A percentile compares a stretch with the other conserved stretches of the same genome.
phyloP scores from a whole-genome alignment of 495 filamentous ascomycete species.

The Aspergillus indologenus region DNA sequence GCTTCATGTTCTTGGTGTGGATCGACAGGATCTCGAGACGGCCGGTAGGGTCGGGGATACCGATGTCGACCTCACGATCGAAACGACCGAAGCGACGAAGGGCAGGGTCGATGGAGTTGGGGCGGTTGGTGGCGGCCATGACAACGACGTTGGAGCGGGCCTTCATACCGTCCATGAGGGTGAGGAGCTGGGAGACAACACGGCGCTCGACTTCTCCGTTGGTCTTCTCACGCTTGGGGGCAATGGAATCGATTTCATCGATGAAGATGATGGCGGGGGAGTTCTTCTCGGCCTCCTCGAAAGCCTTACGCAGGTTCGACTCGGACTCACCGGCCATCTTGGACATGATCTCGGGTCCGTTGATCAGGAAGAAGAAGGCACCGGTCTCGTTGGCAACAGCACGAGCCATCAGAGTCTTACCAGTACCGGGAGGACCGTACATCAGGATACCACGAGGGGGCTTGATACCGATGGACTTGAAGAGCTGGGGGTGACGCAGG shows the following conservation, averaged over 20 bases:
- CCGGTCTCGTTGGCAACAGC: slow-evolving; percentile 98
- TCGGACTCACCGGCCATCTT: slow-evolving; percentile 99
- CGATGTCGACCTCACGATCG: slow-evolving; percentile 97
- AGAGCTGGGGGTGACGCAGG: slow-evolving; percentile 92
- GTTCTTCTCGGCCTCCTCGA: slow-evolving; percentile 99
- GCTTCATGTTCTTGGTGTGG: slow-evolving; percentile 99
- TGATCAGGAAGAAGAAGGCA: slow-evolving; percentile 99
- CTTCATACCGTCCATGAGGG: slow-evolving; percentile 99
- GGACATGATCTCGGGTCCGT: slow-evolving; percentile 98
- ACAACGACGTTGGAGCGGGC: slow-evolving; percentile 96
- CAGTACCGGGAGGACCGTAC: slow-evolving; percentile 95
- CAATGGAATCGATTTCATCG: slow-evolving; percentile 98
- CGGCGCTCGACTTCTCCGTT: slow-evolving; percentile 98
- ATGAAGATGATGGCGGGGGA: slow-evolving; percentile 99
- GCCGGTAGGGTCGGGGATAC: slow-evolving; percentile 95
- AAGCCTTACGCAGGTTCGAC: slow-evolving; percentile 94
- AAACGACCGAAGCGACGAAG: slow-evolving; percentile 93
- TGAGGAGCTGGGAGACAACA: slow-evolving; percentile 96
- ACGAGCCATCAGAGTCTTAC: slow-evolving; percentile 98
- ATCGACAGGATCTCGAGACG: slow-evolving; percentile 98
- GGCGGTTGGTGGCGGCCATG: slow-evolving; percentile 97
- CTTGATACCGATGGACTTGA: slow-evolving; percentile 99
- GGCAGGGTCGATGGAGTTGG: slow-evolving; percentile 94
- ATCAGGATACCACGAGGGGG: slow-evolving; percentile 97
- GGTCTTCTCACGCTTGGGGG: slow-evolving; percentile 99